Evolutionary conservation across 352 stramenopile genomes (phyloP).

Genomic region (Phytophthora sp.): DNA sequence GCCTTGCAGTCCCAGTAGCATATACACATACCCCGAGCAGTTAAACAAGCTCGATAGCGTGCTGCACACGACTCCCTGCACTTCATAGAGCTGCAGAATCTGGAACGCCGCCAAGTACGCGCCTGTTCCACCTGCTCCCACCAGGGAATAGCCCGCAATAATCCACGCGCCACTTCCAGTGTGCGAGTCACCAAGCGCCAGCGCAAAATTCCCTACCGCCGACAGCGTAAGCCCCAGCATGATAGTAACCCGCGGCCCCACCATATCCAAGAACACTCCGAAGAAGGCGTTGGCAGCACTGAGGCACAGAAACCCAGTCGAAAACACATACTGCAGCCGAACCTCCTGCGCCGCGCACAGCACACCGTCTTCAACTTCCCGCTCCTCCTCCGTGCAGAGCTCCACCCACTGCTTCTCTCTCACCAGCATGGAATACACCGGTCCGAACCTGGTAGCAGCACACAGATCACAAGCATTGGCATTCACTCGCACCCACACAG

Average conservation of each 20-base stretch:
- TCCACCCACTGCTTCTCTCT: conserved; percentile 75
- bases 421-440: conserved; percentile 73
- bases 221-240: conserved; percentile 59
- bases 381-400: conserved; percentile 37
- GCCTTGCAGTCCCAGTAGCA: conserved; percentile 63
- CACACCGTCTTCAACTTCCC: not conserved
- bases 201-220: conserved; percentile 57
- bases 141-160: conserved; percentile 70
- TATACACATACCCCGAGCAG: conserved; percentile 86
- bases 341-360: conserved; percentile 73
- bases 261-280: conserved; percentile 72
- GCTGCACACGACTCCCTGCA: conserved; percentile 80
- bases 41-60: conserved; percentile 87
- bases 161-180: conserved; percentile 53
- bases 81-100: conserved; percentile 78
- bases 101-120: conserved; percentile 83
- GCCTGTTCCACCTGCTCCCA: conserved; percentile 74
- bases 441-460: conserved; percentile 56
- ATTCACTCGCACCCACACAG: not conserved
- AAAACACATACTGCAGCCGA: conserved; percentile 79
- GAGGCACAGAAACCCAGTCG: conserved; percentile 78
- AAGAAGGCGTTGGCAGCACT: conserved; percentile 85
- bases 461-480: not conserved
- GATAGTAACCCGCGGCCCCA: conserved; percentile 64
- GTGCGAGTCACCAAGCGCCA: conserved; percentile 65